Percentiles rank a stretch among this genome's conserved stretches.
These are phyloP conservation scores for Yamadazyma blattariae DNA, from an alignment of 1,139 yeast species.

Conservation along the genomic window DNA sequence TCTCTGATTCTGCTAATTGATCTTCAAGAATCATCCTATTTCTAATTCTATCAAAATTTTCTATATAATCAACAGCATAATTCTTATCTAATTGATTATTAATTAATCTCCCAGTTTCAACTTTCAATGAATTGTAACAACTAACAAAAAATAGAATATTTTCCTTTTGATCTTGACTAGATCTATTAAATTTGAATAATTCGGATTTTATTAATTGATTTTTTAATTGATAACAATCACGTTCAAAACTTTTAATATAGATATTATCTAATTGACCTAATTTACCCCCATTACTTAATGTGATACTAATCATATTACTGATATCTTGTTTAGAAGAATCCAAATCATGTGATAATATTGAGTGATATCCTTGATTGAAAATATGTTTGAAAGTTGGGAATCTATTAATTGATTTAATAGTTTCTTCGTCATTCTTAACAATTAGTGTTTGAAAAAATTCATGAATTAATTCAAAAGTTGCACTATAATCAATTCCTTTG, in stretches of 20 bases:
- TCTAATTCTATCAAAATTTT: slow-evolving; percentile 65
- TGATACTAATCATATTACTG: slow-evolving; percentile 32
- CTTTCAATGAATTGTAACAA: slow-evolving; percentile 43
- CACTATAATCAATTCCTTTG: slow-evolving; percentile 17
- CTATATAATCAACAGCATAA: slow-evolving; percentile 62
- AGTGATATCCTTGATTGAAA: slow-evolving; percentile 23
- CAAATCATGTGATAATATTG: slow-evolving; percentile 18
- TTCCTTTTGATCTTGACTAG: slow-evolving; percentile 63
- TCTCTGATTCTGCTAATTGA: slow-evolving; percentile 43
- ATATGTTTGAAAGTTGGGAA: slow-evolving; percentile 29
- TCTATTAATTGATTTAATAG: slow-evolving; percentile 26
- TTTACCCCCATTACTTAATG: slow-evolving; percentile 39
- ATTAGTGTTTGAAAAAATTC: slow-evolving; percentile 33
- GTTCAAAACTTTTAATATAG: slow-evolving; percentile 36
- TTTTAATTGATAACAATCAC: slow-evolving; percentile 47
- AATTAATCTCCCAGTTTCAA: slow-evolving; percentile 38
- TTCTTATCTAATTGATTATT: slow-evolving; percentile 12
- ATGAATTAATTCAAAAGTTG: slow-evolving; percentile 15
- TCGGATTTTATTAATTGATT: slow-evolving; percentile 48
- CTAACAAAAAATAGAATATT: slow-evolving; percentile 49
- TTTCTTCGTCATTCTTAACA: slow-evolving; percentile 39
- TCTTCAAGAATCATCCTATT: slow-evolving; percentile 54
- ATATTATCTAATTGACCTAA: slow-evolving; percentile 37
- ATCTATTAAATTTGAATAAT: slow-evolving; percentile 44
- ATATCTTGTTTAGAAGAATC: slow-evolving; percentile 26